These are phyloP conservation scores for Euphorbia schlechtendalii DNA, from an alignment of 441 rosid genomes.

Conservation along the genomic window DNA sequence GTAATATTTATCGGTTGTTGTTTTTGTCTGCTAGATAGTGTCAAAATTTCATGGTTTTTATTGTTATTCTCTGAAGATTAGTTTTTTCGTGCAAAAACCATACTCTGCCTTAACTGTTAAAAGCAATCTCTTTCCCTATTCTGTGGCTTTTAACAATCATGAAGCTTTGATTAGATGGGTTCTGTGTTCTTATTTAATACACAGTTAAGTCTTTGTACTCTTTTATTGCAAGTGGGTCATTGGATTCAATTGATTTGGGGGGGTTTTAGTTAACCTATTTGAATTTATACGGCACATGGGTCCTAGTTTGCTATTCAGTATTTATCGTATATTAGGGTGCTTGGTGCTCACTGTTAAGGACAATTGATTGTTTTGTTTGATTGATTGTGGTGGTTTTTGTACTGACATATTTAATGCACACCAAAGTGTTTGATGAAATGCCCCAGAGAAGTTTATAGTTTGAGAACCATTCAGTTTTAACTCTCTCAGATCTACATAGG, in stretches of 20 bases:
- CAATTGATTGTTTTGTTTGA: constrained; percentile 18
- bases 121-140: not conserved
- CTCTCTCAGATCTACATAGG: not conserved
- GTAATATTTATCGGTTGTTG: too few species aligned
- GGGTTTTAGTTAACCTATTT: constrained; percentile 17
- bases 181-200: constrained; percentile 9
- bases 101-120: constrained; percentile 17
- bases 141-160: constrained; percentile 15
- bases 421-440: constrained; percentile 12
- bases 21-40: constrained; percentile 21
- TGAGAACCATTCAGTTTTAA: not conserved
- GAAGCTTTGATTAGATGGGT: constrained; percentile 19
- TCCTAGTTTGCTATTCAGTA: constrained; percentile 20
- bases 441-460: constrained; percentile 2
- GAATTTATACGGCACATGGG: constrained; percentile 25
- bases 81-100: constrained; percentile 17
- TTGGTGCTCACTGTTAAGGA: constrained; percentile 18
- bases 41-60: constrained; percentile 26
- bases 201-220: not conserved
- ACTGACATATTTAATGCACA: constrained; percentile 9
- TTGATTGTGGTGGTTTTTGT: constrained; percentile 8
- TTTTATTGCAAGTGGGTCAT: constrained; percentile 8
- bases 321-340: constrained; percentile 26
- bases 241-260: constrained; percentile 6
- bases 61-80: constrained; percentile 28